phyloP scores from a whole-genome alignment of 2,329 filamentous ascomycete genomes.

The Fusarium nematophilum region DNA sequence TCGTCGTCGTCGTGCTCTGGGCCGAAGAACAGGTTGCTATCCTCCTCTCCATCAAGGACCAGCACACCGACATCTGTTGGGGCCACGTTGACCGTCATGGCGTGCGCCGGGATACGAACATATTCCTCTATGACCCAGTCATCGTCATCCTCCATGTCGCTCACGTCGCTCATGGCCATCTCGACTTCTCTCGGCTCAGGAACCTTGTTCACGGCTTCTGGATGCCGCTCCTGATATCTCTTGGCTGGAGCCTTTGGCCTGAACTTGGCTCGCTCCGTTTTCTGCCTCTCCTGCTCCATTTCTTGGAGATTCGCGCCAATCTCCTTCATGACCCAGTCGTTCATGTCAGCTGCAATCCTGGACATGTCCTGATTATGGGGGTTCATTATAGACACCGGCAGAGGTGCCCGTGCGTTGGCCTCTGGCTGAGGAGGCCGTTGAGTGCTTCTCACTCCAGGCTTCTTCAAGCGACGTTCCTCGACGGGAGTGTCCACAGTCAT shows the following conservation, averaged over 20 bases:
- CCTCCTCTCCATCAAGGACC: slow-evolving; percentile 68
- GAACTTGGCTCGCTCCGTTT: slow-evolving; percentile 55
- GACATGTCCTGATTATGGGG: slow-evolving; percentile 59
- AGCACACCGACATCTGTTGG: slow-evolving; percentile 66
- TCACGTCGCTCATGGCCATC: slow-evolving; percentile 53
- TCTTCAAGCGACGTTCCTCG: slow-evolving; percentile 48
- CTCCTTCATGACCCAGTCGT: slow-evolving; percentile 68
- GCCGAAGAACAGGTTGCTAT: slow-evolving; percentile 69
- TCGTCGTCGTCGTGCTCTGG: slow-evolving; percentile 71
- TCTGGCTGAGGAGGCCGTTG: slow-evolving; percentile 39
- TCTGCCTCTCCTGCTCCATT: slow-evolving; percentile 56
- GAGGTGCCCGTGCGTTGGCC: slow-evolving; percentile 37
- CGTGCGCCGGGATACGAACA: slow-evolving; percentile 67
- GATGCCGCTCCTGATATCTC: slow-evolving; percentile 67
- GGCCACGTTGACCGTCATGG: slow-evolving; percentile 58
- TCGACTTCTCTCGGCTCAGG: slow-evolving; percentile 44
- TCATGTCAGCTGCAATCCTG: slow-evolving; percentile 65
- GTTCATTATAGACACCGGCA: slow-evolving; percentile 49
- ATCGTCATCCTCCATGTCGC: slow-evolving; percentile 58
- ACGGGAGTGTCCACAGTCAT: slow-evolving; percentile 17
- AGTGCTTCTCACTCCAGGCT: slow-evolving; percentile 46
- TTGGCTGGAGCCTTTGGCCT: slow-evolving; percentile 66
- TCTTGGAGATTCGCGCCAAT: slow-evolving; percentile 65
- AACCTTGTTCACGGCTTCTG: slow-evolving; percentile 46
- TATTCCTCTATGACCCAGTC: slow-evolving; percentile 75